A percentile compares a stretch with the other conserved stretches of the same genome.
Conservation (phyloP, 2,329 filamentous ascomycete genomes). For the Shiraia bambusicola region DNA sequence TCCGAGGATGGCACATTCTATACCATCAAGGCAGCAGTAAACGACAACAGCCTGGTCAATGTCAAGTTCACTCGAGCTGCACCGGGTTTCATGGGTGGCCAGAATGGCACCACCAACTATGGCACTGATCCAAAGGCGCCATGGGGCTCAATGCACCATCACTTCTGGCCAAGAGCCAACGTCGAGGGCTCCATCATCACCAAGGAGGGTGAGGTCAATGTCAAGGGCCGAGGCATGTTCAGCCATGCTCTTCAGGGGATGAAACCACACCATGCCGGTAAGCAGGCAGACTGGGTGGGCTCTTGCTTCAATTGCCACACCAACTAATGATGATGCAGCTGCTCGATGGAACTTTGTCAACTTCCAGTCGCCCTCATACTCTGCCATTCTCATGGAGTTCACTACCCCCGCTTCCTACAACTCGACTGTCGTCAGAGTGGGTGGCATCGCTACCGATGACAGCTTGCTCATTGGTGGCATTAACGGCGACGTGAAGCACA, state of each 20-base stretch:
- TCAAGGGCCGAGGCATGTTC: constrained; percentile 78
- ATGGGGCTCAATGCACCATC: constrained; percentile 90
- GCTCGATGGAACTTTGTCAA: constrained; percentile 90
- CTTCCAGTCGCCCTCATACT: constrained; percentile 85
- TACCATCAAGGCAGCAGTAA: constrained; percentile 86
- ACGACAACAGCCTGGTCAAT: constrained; percentile 79
- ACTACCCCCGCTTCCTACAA: constrained; percentile 93
- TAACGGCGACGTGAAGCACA: constrained; percentile 67
- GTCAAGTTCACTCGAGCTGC: constrained; percentile 73
- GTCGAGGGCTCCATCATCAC: constrained; percentile 84
- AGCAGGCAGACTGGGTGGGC: constrained; percentile 16
- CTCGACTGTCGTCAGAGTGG: constrained; percentile 77
- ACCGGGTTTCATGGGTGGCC: constrained; percentile 82
- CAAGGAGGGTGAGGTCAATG: constrained; percentile 75
- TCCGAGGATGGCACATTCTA: constrained; percentile 81
- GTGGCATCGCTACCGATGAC: constrained; percentile 77
- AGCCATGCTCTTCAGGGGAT: constrained; percentile 90
- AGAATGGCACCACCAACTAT: constrained; percentile 79
- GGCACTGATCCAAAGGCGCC: constrained; percentile 83
- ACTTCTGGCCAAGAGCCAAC: constrained; percentile 88
- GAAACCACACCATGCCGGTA: constrained; percentile 95
- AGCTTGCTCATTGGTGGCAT: constrained; percentile 75
- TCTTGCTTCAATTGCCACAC: background rate
- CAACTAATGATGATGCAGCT: constrained; percentile 50
- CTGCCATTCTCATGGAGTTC: constrained; percentile 93